Evolutionary conservation across 352 stramenopile species (phyloP), one percentile per base, ranked within the genome.

Genomic region (Pythium aquatile): DNA sequence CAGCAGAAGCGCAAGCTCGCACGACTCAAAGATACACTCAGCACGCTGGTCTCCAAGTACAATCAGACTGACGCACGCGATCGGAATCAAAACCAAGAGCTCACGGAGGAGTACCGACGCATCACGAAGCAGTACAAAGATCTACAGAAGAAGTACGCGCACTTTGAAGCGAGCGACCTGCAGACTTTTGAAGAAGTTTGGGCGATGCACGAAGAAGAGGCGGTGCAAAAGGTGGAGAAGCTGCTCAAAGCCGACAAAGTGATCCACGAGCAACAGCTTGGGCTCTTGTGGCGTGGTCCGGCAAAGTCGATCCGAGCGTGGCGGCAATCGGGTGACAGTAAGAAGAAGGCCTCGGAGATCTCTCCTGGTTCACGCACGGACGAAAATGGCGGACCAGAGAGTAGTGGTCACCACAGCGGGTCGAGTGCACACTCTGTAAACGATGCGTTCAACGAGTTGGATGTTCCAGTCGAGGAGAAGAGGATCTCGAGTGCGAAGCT

Each of bases 51-150:
- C 30, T 66, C 78, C 39, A 97, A 97, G 65, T 98, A 98, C 78
- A 94, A 96, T 47, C 87, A 97, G 63, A 96, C 85, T 10, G 93
- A 98, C 59, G 62, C 83, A 20, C 77, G 81, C 7, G 90, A 98
- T 46, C 76, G 79, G 1, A 87, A 94, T 37, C 80, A 93, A 56
- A 98, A 98, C 72, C 79, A 97, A 58, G 87, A 97, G 49, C 87
- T 98, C 26, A 98, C 91, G 7, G 90, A 98, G 49, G 94, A 98
- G 66, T 98, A 97, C 49, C 80, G 86, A 2, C 83, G 90, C 17
- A 80, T 98, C 59, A 98, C 94, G 8, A 97, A 97, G 74, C 90
- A 98, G 68, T 98, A 98, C 78, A 96, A 96, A 47, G 94, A 98
- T 48, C 69, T 98, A 40, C 95, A 98, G 65, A 91, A 83, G 60